These are phyloP conservation scores for Eucalyptus melliodora DNA, from an alignment of 345 rosid genomes.

Conservation along the genomic window DNA sequence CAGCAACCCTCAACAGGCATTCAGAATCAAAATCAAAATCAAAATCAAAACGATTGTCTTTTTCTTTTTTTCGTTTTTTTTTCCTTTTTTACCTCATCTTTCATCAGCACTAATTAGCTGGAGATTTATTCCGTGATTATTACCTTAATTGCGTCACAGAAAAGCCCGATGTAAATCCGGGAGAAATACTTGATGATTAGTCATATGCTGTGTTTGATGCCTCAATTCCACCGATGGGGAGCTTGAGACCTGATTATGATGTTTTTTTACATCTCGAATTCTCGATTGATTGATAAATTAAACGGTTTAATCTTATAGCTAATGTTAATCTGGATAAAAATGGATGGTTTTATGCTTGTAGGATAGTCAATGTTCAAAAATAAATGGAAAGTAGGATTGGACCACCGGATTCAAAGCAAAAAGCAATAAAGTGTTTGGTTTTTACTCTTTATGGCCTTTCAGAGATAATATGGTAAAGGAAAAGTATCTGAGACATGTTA, in stretches of 20 bases:
- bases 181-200: background rate
- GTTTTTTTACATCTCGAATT: background rate
- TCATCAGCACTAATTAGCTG: background rate
- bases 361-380: background rate
- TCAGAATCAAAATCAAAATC: background rate
- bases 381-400: background rate
- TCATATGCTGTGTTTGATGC: background rate
- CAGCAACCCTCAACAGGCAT: background rate
- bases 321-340: background rate
- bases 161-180: background rate
- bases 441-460: background rate
- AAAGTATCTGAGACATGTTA: background rate
- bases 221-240: background rate
- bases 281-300: background rate
- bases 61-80: rapidly evolving
- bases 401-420: background rate
- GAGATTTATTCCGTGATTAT: background rate
- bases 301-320: background rate
- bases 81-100: background rate
- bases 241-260: background rate
- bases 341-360: background rate
- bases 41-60: background rate
- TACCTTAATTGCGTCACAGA: background rate
- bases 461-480: background rate
- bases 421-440: background rate